Evolutionary conservation across 2,329 filamentous ascomycete genomes (phyloP).

Genomic region (Aspergillus pseudoterreus): DNA sequence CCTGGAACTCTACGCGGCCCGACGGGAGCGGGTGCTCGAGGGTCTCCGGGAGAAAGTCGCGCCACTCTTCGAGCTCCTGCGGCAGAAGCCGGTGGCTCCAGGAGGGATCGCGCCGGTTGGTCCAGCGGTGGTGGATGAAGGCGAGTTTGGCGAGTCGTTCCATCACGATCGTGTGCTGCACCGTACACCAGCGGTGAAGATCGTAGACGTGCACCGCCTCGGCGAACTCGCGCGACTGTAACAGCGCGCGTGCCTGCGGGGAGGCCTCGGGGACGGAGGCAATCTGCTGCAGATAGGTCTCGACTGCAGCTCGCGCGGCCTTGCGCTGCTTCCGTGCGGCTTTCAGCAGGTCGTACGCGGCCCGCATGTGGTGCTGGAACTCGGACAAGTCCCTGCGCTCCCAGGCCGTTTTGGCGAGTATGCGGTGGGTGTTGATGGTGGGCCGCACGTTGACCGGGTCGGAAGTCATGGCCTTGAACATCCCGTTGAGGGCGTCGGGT

Average conservation of each 20-base stretch:
- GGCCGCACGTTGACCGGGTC: constrained; percentile 56
- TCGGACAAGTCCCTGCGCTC: constrained; percentile 12
- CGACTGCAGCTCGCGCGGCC: constrained; percentile 22
- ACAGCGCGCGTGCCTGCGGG: constrained; percentile 1
- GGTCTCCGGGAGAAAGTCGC: constrained; percentile 41
- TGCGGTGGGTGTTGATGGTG: constrained; percentile 53
- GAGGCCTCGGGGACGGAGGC: not conserved
- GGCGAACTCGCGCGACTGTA: constrained; percentile 23
- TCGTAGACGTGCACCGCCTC: constrained; percentile 33
- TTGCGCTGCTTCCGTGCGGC: constrained; percentile 26
- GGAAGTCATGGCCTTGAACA: constrained; percentile 60
- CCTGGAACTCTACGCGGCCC: constrained; percentile 40
- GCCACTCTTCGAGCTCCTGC: constrained; percentile 46
- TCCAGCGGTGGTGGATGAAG: constrained; percentile 18
- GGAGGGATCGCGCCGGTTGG: constrained; percentile 10
- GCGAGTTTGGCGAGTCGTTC: constrained; percentile 22
- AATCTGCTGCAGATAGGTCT: constrained; percentile 18
- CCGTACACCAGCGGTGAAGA: constrained; percentile 25
- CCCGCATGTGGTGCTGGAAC: constrained; percentile 25
- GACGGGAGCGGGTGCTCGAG: constrained; percentile 35
- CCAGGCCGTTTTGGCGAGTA: constrained; percentile 29
- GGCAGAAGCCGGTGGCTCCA: constrained; percentile 41
- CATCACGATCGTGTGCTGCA: constrained; percentile 24
- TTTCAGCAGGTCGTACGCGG: constrained; percentile 27
- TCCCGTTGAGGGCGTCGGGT: constrained; percentile 42